Evolutionary conservation across 306 rosid species (phyloP), one percentile per base, ranked within the genome.

Genomic region (Acacia melanoxylon): DNA sequence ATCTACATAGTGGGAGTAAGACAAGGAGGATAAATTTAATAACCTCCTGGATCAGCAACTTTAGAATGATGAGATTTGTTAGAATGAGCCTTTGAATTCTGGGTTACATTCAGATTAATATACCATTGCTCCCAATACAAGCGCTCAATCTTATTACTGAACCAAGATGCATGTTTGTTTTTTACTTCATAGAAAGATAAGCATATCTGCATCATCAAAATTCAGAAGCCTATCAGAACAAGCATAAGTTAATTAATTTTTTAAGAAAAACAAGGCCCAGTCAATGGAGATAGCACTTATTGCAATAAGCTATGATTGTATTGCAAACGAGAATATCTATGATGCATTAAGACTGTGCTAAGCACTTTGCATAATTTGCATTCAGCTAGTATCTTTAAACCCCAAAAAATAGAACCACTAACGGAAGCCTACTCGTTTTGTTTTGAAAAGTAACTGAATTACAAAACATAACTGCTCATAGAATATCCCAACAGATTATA

Each of bases 71-170:
- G 90, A 83, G 89, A 91, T 87, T 92, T 96, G 85, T 86, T 77
- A 79, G 97, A 89, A 85, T 86, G 89, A 48, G 87, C 71, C 88
- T 94, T 93, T 7, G 78, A 74, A 58, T 84, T 91, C 81, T 90
- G 98, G 68, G 89, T 85, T 80, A 96, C 98, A 83, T 96, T 94
- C 82, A 96, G 78, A 89, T 91, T 92, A 79, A 96, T 89, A 87
- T 91, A 90, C 99, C 99, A 96, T 75, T 93, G 99, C 82, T 96
- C 99, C 99, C 99, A 96, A 87, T 89, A 85, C 70, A 89, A 73
- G 75, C 96, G 95, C 84, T 93, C 99, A 75, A 68, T 85, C 87
- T 88, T 95, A 87, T 91, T 90, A 80, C 92, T 87, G 84, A 93
- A 96, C 99, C 97, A 96, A 66, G 92, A 88, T 19, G 89, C 79